A percentile compares a stretch with the other conserved stretches of the same genome.
phyloP scores from a whole-genome alignment of 2,329 filamentous ascomycete genomes.

The Botrytis paeoniae region DNA sequence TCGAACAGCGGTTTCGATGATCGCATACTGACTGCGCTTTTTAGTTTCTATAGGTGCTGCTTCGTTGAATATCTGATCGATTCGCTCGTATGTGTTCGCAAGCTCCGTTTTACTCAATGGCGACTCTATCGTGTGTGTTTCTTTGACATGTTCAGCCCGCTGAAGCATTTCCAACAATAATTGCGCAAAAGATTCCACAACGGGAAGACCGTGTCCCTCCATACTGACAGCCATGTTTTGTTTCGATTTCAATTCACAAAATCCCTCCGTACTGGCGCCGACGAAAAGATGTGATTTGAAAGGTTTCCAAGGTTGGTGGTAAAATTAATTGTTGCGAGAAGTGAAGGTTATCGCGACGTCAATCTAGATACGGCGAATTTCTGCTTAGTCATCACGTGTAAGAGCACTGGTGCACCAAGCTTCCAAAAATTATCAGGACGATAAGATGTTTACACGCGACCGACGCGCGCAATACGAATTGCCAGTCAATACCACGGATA shows the following conservation, averaged over 20 bases:
- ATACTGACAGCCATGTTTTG: conserved; percentile 37
- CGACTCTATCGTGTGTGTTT: conserved; percentile 64
- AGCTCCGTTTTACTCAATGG: conserved; percentile 69
- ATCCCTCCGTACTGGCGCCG: background rate
- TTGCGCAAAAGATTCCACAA: conserved; percentile 51
- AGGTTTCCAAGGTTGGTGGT: background rate
- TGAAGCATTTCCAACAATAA: conserved; percentile 57
- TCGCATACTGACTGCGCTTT: conserved; percentile 54
- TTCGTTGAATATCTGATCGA: conserved; percentile 44
- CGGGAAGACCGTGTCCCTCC: conserved; percentile 52
- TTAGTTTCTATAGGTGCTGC: conserved; percentile 32
- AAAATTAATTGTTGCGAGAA: conserved; percentile 15
- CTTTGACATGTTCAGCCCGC: conserved; percentile 58
- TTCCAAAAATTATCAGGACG: conserved; percentile 15
- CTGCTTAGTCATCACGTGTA: conserved; percentile 10
- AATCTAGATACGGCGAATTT: conserved; percentile 1
- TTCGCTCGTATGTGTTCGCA: conserved; percentile 46
- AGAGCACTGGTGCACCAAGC: background rate
- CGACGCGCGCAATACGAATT: conserved; percentile 22
- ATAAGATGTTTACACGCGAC: conserved; percentile 14
- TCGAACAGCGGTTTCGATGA: conserved; percentile 80
- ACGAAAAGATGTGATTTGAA: background rate
- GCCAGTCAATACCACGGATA: conserved; percentile 15
- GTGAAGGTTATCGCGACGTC: conserved; percentile 1
- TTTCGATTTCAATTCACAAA: background rate